phyloP scores from a whole-genome alignment of 805 yeast genomes.

The Priceomyces castillae region DNA sequence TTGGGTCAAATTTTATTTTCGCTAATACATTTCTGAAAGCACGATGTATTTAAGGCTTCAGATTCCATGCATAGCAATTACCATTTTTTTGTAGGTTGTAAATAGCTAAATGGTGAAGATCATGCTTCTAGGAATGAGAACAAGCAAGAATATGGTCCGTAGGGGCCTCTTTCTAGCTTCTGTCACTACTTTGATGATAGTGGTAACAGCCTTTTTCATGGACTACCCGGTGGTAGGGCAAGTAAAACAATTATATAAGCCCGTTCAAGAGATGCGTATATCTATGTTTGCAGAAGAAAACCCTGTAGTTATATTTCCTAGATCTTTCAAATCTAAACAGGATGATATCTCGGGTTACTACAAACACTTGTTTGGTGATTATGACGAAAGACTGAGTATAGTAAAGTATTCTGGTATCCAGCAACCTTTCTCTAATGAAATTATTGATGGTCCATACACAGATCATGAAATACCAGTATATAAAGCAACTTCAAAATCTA shows the following conservation, averaged over 20 bases:
- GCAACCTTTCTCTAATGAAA: conserved; percentile 2
- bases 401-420: neutral
- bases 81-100: neutral
- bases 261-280: neutral
- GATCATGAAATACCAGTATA: neutral
- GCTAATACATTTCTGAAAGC: too few species aligned
- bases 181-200: neutral
- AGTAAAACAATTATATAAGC: neutral
- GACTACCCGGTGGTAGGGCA: neutral
- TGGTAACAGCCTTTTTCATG: neutral
- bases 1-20: too few species aligned
- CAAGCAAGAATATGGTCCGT: neutral
- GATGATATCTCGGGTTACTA: neutral
- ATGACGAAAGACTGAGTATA: neutral
- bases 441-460: neutral
- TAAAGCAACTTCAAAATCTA: neutral
- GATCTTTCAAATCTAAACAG: neutral
- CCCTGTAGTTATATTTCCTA: conserved; percentile 1
- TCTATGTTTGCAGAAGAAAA: conserved; percentile 1
- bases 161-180: neutral
- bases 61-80: too few species aligned
- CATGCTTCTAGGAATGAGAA: neutral
- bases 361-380: conserved; percentile 1
- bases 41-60: too few species aligned
- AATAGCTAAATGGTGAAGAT: neutral